Percentiles rank a stretch among this genome's conserved stretches.
These are phyloP conservation scores for Venturia nashicola DNA, from an alignment of 2,329 filamentous ascomycete species.

Conservation along the genomic window DNA sequence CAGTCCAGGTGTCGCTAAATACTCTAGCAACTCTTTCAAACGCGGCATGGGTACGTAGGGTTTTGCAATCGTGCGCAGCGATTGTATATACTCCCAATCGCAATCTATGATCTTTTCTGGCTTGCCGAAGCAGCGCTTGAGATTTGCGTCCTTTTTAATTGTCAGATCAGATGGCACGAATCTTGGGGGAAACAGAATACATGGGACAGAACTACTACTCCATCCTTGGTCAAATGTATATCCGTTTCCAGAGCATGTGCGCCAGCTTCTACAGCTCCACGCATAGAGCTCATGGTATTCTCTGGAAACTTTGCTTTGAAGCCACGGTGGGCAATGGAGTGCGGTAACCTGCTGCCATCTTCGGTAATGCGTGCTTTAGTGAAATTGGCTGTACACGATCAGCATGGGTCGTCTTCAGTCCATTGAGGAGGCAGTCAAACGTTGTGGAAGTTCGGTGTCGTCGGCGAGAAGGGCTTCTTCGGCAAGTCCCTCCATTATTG, in stretches of 20 bases:
- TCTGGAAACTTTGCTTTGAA: conserved; percentile 71
- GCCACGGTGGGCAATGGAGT: conserved; percentile 67
- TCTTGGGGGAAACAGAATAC: conserved; percentile 31
- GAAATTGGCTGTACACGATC: conserved; percentile 19
- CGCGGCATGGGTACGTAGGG: conserved; percentile 64
- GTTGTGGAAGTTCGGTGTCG: neutral
- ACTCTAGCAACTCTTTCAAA: conserved; percentile 61
- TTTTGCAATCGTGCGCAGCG: conserved; percentile 51
- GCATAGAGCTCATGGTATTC: conserved; percentile 74
- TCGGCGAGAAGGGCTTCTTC: neutral
- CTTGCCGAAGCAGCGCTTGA: conserved; percentile 75
- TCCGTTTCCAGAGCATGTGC: conserved; percentile 82
- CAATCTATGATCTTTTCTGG: conserved; percentile 61
- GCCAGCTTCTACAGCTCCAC: conserved; percentile 58
- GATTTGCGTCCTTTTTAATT: conserved; percentile 50
- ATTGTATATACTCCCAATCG: conserved; percentile 61
- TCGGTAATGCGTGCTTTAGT: conserved; percentile 23
- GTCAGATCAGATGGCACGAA: neutral
- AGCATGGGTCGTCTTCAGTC: neutral
- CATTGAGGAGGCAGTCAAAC: neutral
- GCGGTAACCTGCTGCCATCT: conserved; percentile 39
- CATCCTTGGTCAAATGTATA: conserved; percentile 69
- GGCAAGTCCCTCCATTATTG: conserved; percentile 1
- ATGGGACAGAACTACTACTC: conserved; percentile 75
- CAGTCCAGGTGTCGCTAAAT: conserved; percentile 50